Conservation (phyloP, 208 protist species). For the Trypanosoma melophagium region DNA sequence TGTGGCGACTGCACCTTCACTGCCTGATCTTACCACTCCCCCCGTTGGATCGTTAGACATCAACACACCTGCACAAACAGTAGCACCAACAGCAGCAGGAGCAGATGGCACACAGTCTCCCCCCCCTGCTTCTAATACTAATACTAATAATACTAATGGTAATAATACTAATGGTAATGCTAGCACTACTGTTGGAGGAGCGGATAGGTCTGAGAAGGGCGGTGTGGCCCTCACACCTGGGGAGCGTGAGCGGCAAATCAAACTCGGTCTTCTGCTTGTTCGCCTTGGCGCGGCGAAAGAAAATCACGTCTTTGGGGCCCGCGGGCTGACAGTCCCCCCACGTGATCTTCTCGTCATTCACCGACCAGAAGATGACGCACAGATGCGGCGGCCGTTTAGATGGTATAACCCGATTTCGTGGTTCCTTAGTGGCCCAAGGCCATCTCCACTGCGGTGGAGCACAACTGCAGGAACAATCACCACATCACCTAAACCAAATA, state of each 20-base stretch:
- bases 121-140: neutral
- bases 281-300: conserved; percentile 53
- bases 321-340: conserved; percentile 25
- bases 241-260: conserved; percentile 45
- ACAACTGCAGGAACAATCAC: neutral
- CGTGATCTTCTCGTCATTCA: conserved; percentile 68
- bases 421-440: conserved; percentile 45
- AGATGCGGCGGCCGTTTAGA: conserved; percentile 28
- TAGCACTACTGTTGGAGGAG: neutral
- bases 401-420: conserved; percentile 82
- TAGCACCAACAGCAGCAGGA: neutral
- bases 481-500: conserved; percentile 4
- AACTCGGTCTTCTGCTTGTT: conserved; percentile 65
- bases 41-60: neutral
- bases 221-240: conserved; percentile 16
- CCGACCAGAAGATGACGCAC: conserved; percentile 45
- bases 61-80: conserved; percentile 3
- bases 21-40: conserved; percentile 8
- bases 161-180: neutral
- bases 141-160: neutral
- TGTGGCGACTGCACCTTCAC: conserved; percentile 13
- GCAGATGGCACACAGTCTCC: neutral
- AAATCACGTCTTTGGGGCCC: conserved; percentile 50
- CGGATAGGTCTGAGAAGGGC: neutral
- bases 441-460: conserved; percentile 43